These are phyloP conservation scores for Begonia fuchsioides DNA, from an alignment of 306 rosid species.

Conservation along the genomic window DNA sequence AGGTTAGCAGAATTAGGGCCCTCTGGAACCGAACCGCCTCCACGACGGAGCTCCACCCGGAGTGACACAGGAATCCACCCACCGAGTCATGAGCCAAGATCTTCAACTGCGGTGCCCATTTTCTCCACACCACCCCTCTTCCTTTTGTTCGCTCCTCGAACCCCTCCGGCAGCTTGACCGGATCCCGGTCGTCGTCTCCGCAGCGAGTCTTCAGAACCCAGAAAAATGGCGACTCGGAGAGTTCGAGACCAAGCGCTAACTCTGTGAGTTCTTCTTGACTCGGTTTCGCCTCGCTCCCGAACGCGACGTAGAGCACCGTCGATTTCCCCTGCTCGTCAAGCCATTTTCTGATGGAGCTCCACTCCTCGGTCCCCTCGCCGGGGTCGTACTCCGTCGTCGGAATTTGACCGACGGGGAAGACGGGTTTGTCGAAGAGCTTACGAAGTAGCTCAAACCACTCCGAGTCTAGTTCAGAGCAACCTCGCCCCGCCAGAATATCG, in stretches of 20 bases:
- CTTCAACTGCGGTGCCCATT: slow-evolving; percentile 19
- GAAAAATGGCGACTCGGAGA: slow-evolving; percentile 11
- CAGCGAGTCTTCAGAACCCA: slow-evolving; percentile 5
- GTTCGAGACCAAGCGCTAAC: slow-evolving; percentile 19
- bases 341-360: slow-evolving; percentile 18
- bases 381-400: slow-evolving; percentile 6
- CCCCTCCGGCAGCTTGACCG: slow-evolving; percentile 4
- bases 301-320: slow-evolving; percentile 18
- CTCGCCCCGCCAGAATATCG: slow-evolving; percentile 11
- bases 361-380: not conserved
- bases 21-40: slow-evolving; percentile 10
- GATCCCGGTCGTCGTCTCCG: not conserved
- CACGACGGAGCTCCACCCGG: slow-evolving; percentile 21
- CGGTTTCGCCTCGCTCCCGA: slow-evolving; percentile 15
- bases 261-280: slow-evolving; percentile 14
- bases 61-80: slow-evolving; percentile 20
- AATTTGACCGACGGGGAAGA: slow-evolving; percentile 23
- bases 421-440: slow-evolving; percentile 2
- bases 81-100: slow-evolving; percentile 13
- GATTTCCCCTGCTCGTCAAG: slow-evolving; percentile 9
- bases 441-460: slow-evolving; percentile 9
- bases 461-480: slow-evolving; percentile 17
- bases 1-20: slow-evolving; percentile 15
- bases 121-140: slow-evolving; percentile 7
- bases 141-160: slow-evolving; percentile 2